A percentile compares a stretch with the other conserved stretches of the same genome.
phyloP scores from a whole-genome alignment of 164 flowering plant species.

The Taxillus chinensis region DNA sequence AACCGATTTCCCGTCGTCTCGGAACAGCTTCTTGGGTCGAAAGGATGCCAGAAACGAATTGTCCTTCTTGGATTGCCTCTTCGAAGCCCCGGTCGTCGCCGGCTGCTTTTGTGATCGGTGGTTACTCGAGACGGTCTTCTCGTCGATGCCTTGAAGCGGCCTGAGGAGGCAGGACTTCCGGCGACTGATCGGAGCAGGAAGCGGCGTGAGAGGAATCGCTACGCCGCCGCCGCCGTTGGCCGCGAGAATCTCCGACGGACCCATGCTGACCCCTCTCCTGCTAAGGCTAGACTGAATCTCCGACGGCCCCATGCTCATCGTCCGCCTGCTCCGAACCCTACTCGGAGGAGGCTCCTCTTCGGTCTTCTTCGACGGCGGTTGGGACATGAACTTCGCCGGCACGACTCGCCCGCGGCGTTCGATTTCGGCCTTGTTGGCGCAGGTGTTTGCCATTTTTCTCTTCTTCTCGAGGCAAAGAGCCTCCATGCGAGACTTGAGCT shows the following conservation, averaged over 20 bases:
- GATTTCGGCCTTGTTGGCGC: slow-evolving; percentile 7
- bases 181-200: slow-evolving; percentile 30
- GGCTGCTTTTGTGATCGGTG: slow-evolving; percentile 21
- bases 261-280: slow-evolving; percentile 21
- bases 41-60: slow-evolving; percentile 27
- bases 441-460: slow-evolving; percentile 8
- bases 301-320: slow-evolving; percentile 41
- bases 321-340: slow-evolving; percentile 26
- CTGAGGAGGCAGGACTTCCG: slow-evolving; percentile 55
- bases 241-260: slow-evolving; percentile 34
- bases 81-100: slow-evolving; percentile 41
- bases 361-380: slow-evolving; percentile 22
- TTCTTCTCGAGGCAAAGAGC: slow-evolving; percentile 45
- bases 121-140: slow-evolving; percentile 8
- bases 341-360: slow-evolving; percentile 18
- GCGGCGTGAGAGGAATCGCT: slow-evolving; percentile 28
- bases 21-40: slow-evolving; percentile 68
- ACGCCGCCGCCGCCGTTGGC: slow-evolving; percentile 24
- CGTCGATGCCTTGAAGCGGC: slow-evolving; percentile 55
- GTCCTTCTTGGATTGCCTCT: slow-evolving; percentile 39
- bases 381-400: slow-evolving; percentile 46
- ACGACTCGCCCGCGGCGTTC: slow-evolving; percentile 30
- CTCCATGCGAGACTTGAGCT: slow-evolving; percentile 42
- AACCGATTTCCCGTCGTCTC: slow-evolving; percentile 31
- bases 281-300: slow-evolving; percentile 18